phyloP scores from a whole-genome alignment of 1,284 basidiomycete species.

The Leccinum olivaceoglutinosum region DNA sequence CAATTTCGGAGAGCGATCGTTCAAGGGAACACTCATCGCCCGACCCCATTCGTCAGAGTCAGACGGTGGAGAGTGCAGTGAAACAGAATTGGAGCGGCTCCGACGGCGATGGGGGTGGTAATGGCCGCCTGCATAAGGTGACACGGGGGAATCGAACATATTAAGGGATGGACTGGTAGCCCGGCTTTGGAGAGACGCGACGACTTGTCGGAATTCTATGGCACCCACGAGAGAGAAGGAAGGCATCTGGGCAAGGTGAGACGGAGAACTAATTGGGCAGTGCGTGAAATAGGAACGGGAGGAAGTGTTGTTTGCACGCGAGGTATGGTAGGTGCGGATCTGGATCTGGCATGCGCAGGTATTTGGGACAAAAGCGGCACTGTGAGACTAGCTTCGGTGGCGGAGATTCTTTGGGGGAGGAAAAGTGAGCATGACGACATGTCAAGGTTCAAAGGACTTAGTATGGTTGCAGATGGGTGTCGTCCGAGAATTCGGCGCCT shows the following conservation, averaged over 20 bases:
- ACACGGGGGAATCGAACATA: slow-evolving; percentile 63
- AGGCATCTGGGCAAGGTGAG: slow-evolving; percentile 51
- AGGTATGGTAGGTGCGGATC: slow-evolving; percentile 35
- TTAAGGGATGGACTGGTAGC: slow-evolving; percentile 52
- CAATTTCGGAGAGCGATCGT: slow-evolving; percentile 37
- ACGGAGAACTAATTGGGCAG: slow-evolving; percentile 31
- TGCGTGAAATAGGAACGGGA: slow-evolving; percentile 32
- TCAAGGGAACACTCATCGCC: slow-evolving; percentile 43
- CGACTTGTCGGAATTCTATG: slow-evolving; percentile 88
- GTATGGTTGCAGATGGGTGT: slow-evolving; percentile 43
- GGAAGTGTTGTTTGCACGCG: slow-evolving; percentile 38
- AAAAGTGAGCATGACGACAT: slow-evolving; percentile 9
- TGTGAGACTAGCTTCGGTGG: slow-evolving; percentile 8
- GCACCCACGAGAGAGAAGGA: slow-evolving; percentile 90
- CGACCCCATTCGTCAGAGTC: slow-evolving; percentile 47
- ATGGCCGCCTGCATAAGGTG: slow-evolving; percentile 70
- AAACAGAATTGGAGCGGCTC: slow-evolving; percentile 31
- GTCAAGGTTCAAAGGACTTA: slow-evolving; percentile 25
- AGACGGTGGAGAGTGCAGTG: slow-evolving; percentile 24
- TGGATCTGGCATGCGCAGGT: slow-evolving; percentile 33
- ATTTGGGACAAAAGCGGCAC: slow-evolving; percentile 18
- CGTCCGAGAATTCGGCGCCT: slow-evolving; percentile 60
- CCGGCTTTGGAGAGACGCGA: slow-evolving; percentile 70
- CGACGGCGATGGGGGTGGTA: slow-evolving; percentile 37
- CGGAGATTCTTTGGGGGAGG: slow-evolving; percentile 15